Conservation (phyloP, 352 stramenopile species). For the Phytophthora boehmeriae region DNA sequence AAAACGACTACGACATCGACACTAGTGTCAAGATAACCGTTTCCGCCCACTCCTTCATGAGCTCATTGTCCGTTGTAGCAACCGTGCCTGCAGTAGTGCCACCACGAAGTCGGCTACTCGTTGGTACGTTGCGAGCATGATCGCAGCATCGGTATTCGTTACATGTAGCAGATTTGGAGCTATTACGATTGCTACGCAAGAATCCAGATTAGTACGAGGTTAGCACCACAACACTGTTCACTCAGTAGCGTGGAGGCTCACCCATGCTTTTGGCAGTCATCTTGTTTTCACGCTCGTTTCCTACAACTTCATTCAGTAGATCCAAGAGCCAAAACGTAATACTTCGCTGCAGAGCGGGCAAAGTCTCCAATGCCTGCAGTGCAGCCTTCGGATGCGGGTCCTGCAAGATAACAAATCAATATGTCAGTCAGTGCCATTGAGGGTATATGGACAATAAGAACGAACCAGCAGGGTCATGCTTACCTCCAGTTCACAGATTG, state of each 20-base stretch:
- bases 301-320: conserved; percentile 64
- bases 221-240: conserved; percentile 1
- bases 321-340: conserved; percentile 81
- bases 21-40: conserved; percentile 32
- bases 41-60: conserved; percentile 35
- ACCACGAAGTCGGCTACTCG: conserved; percentile 75
- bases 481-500: conserved; percentile 54
- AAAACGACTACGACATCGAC: conserved; percentile 8
- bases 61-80: conserved; percentile 49
- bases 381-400: conserved; percentile 34
- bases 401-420: conserved; percentile 20
- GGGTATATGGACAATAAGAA: neutral
- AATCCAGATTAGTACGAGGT: neutral
- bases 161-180: conserved; percentile 81
- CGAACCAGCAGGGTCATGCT: neutral
- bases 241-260: conserved; percentile 14
- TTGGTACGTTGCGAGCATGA: conserved; percentile 71
- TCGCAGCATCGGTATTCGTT: conserved; percentile 67
- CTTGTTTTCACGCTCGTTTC: conserved; percentile 67
- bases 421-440: neutral
- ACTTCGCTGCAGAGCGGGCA: conserved; percentile 43
- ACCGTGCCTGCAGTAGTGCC: conserved; percentile 48
- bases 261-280: conserved; percentile 85
- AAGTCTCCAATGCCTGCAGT: conserved; percentile 39
- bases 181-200: conserved; percentile 72